Evolutionary conservation across 768 basidiomycete genomes (phyloP), one percentile per base, ranked within the genome.

Genomic region (Pleurotus salmoneostramineus): DNA sequence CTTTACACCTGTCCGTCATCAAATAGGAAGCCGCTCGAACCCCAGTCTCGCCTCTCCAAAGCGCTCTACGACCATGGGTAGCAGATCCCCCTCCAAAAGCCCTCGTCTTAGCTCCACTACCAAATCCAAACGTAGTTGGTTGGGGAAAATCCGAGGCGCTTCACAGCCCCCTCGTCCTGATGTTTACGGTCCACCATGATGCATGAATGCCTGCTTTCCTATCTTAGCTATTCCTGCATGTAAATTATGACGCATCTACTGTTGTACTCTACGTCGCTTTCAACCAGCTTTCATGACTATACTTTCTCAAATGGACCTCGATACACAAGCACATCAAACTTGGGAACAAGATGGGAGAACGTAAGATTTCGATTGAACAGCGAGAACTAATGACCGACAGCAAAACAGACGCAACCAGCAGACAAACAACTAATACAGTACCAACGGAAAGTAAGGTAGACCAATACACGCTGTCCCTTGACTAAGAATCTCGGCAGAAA

Each of bases 1-100:
- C 5, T 92, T 91, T 67, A 91, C 89, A 2, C 90, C 90, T 3
- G 77, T 83, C 33, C 83, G 89, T 33, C 76, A 80, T 60, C 74
- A 76, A 57, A 69, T 70, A 42, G 54, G 67, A 33, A 55, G 52
- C 40, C 83, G 80, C 54, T 73, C 78, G 6, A 67, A 71, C 10
- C 62, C 69, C 15, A 65, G 74, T 8, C 73, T 73, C 59, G 67
- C 77, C 6, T 83, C 87, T 34, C 85, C 88, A 14, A 78, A 77
- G 61, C 78, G 79, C n/a, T 33, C 65, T 49, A 65, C 69, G 56
- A 69, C 66, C 42, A 64, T 61, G 14, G 57, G 89, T 88, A 27
- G 90, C 90, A 65, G 88, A 81, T 63, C 86, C 87, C 14, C 75
- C 52, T 65, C 62, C 52, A 58, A 15, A 69, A 59, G 55, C 63